Evolutionary conservation across 2,329 filamentous ascomycete species (phyloP), one percentile per base, ranked within the genome.

Genomic region (Phialocephala sp.): DNA sequence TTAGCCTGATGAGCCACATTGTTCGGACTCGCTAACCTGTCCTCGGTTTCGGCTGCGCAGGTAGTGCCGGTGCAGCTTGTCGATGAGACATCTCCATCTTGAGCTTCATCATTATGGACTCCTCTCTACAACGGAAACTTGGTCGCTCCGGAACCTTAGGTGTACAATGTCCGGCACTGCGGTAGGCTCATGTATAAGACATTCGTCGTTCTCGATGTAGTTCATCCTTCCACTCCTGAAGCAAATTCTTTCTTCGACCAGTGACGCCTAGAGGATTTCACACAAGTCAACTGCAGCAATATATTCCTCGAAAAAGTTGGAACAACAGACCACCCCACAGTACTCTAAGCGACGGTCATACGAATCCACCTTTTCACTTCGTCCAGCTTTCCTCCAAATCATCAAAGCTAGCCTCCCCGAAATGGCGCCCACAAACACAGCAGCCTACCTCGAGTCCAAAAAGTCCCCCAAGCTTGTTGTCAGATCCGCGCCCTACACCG

Each of bases 401-500:
- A 22, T 22, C n/a, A 24, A n/a, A 24, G n/a, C 45, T 12, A 22
- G 18, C 11, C 45, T 9, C 6, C 6, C 12, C 14, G 32, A 32
- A 14, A 57, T 41, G 55, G 24, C 36, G 11, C 32, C 55, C 37
- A 24, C 27, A 6, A 67, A 66, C 22, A 54, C 41, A 39, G 66
- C 66, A 27, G 64, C 62, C 14, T 71, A 64, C 61, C 47, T 67
- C 12, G 50, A 62, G 61, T 52, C 77, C 66, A 68, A 72, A 64
- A 63, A 75, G 73, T 66, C 66, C 56, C 72, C 76, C 11, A 54
- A 54, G 8, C 69, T 78, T 11, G 68, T 74, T n/a, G 76, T 82
- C 55, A 66, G 69, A 9, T 64, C 74, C 2, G 79, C 79, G 4
- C 76, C 78, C 1, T 79, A 80, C 60, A 77, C 75, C 1, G 60